Evolutionary conservation across 345 rosid genomes (phyloP).

Genomic region (Populus deltoides): DNA sequence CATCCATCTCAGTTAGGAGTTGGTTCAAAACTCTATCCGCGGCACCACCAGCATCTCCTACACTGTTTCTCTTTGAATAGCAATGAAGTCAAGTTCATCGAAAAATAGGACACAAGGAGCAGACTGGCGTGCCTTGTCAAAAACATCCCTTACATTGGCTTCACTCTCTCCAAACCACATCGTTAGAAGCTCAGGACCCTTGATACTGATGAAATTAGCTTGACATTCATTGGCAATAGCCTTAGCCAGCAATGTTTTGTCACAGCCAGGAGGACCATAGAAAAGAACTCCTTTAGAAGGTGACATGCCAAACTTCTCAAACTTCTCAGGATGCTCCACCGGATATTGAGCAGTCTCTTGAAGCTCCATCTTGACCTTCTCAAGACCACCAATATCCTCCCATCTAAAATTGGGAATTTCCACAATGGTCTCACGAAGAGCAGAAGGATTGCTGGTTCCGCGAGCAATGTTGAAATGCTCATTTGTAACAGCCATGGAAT

Average conservation of each 20-base stretch:
- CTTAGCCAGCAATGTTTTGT: background rate
- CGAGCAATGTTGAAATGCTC: background rate
- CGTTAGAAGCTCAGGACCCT: background rate
- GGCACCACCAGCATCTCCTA: background rate
- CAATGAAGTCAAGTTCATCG: background rate
- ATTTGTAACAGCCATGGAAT: background rate
- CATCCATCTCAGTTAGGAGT: background rate
- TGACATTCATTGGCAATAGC: background rate
- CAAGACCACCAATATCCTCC: background rate
- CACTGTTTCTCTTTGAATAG: background rate
- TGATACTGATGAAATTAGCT: background rate
- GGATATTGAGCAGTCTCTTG: background rate
- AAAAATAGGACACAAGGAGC: background rate
- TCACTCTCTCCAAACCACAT: background rate
- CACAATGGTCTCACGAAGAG: background rate
- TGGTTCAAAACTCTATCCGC: background rate
- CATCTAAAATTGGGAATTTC: conserved; percentile 4
- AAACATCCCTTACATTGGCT: background rate
- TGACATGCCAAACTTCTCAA: background rate
- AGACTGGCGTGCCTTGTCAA: background rate
- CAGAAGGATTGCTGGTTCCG: background rate
- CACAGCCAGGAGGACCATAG: conserved; percentile 1
- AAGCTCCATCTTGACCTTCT: conserved; percentile 4
- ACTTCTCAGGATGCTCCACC: background rate
- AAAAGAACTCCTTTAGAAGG: background rate